These are phyloP conservation scores for Rubroboletus satanas DNA, from an alignment of 768 basidiomycete species.

Conservation along the genomic window DNA sequence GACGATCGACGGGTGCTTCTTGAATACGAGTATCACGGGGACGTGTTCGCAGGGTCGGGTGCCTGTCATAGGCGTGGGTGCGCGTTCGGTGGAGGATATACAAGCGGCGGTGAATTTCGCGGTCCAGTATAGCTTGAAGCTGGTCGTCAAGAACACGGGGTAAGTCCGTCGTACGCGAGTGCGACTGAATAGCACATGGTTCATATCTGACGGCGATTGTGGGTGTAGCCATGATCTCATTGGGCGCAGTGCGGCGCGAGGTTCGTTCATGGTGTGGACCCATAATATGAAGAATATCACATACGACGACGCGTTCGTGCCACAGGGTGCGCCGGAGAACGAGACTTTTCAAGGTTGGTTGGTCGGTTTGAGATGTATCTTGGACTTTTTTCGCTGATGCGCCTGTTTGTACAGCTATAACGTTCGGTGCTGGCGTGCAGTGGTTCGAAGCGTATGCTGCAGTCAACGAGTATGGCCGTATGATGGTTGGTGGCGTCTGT, in stretches of 20 bases:
- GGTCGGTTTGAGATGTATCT: neutral
- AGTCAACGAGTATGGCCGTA: conserved; percentile 35
- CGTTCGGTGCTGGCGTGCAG: conserved; percentile 42
- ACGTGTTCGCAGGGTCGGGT: conserved; percentile 21
- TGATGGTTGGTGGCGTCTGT: conserved; percentile 45
- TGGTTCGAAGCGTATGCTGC: conserved; percentile 43
- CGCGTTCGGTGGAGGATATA: conserved; percentile 17
- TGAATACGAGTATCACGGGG: conserved; percentile 30
- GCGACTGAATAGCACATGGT: neutral
- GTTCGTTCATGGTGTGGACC: conserved; percentile 40
- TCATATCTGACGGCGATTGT: neutral
- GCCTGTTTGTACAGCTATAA: conserved; percentile 24
- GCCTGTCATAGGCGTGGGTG: conserved; percentile 21
- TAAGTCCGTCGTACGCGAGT: neutral
- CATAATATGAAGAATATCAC: conserved; percentile 39
- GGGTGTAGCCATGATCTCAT: conserved; percentile 35
- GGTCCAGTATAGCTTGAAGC: conserved; percentile 9
- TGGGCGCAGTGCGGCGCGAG: conserved; percentile 38
- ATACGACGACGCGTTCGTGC: conserved; percentile 29
- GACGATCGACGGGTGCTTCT: conserved; percentile 38
- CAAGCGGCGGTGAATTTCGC: conserved; percentile 22
- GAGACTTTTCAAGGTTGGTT: conserved; percentile 1
- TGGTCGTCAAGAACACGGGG: conserved; percentile 27
- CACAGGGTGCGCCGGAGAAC: conserved; percentile 27
- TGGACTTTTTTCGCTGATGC: neutral